Evolutionary conservation across 345 rosid genomes (phyloP), one percentile per base, ranked within the genome.

Genomic region (Gossypium australe): DNA sequence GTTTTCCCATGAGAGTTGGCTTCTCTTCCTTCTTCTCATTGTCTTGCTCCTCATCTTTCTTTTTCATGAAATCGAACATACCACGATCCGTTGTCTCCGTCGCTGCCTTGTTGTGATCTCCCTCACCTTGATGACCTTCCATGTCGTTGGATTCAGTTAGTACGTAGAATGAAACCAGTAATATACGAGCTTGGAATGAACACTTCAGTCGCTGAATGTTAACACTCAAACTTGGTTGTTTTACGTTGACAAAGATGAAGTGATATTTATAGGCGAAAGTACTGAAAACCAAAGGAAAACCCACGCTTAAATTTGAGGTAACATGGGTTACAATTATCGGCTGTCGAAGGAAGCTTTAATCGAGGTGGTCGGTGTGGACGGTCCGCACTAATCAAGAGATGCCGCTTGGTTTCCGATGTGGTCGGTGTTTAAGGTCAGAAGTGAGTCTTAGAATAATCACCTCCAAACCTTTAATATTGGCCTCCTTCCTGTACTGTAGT

Each of bases 21-120:
- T 76, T 79, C 67, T 64, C 80, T 25, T 80, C 78, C 51, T 82
- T 60, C 71, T 72, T 61, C 11, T n/a, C 75, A 67, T 53, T 53
- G 11, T 29, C 34, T 20, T 9, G 57, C 68, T 72, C 86, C 7
- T 78, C 83, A 2, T 84, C 81, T 71, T 82, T 81, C 77, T 82
- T 82, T 64, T 79, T 84, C 75, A 84, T 67, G 75, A 86, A 84
- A 74, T 84, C 85, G 57, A 83, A 83, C 86, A 82, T 56, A 18
- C 85, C 80, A 71, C 84, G 74, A 25, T 80, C 85, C 48, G 38
- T 82, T 63, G 82, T 68, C n/a, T 76, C 80, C 48, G 41, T 56
- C 20, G 10, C 73, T 64, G 83, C 52, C 70, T 75, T 77, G 27
- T 72, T 81, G 60, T 71, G 78, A 11, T 77, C 76, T 25, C 76